phyloP scores from a whole-genome alignment of 192 early-diverging fungal genomes.

The Coemansia sp. region DNA sequence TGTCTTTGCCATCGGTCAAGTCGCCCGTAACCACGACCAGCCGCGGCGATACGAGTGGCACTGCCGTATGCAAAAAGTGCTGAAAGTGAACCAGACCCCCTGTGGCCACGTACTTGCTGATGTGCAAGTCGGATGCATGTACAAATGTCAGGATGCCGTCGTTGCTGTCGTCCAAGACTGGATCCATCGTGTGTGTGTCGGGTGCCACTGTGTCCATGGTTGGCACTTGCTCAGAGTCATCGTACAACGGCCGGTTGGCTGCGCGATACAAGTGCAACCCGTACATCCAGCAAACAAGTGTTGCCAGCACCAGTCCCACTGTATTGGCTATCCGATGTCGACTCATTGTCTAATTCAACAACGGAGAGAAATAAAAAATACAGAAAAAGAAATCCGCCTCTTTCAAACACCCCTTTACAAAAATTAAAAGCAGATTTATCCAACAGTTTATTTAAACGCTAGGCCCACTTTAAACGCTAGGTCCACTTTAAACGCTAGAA shows the following conservation, averaged over 20 bases:
- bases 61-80: slow-evolving; percentile 67
- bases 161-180: slow-evolving; percentile 54
- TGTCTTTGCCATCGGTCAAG: slow-evolving; percentile 84
- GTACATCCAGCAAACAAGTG: slow-evolving; percentile 47
- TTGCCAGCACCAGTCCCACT: slow-evolving; percentile 24
- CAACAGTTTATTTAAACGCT: no score
- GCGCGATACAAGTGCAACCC: slow-evolving; percentile 34
- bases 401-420: neutral
- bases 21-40: slow-evolving; percentile 85
- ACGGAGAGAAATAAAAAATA: slow-evolving; percentile 12
- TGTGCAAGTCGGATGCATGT: slow-evolving; percentile 85
- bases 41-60: slow-evolving; percentile 75
- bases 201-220: neutral
- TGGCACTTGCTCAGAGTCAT: neutral
- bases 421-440: neutral
- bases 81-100: slow-evolving; percentile 79
- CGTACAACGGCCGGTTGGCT: slow-evolving; percentile 33
- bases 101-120: slow-evolving; percentile 64
- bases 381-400: neutral
- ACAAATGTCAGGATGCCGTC: slow-evolving; percentile 70
- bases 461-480: no score
- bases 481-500: no score
- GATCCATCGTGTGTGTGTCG: neutral
- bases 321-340: slow-evolving; percentile 18
- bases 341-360: slow-evolving; percentile 11